phyloP scores from a whole-genome alignment of 768 basidiomycete genomes.

The Lentinus tigrinus region DNA sequence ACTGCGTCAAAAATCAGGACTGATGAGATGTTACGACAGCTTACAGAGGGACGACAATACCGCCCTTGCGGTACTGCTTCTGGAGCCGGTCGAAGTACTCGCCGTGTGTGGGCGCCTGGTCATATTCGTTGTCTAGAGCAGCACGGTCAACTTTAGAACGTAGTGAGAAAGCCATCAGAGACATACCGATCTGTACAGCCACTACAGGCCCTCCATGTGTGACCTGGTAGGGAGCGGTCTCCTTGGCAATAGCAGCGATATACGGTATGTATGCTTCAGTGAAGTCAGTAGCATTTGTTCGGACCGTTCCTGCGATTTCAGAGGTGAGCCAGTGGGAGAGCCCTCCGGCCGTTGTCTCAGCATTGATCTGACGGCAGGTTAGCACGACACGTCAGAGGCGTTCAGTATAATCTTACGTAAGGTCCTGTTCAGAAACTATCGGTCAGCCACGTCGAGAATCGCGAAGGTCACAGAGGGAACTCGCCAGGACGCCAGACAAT shows the following conservation, averaged over 20 bases:
- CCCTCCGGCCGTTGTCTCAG: slow-evolving; percentile 79
- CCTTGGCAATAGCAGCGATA: slow-evolving; percentile 60
- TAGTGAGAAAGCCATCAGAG: neutral
- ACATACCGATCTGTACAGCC: slow-evolving; percentile 61
- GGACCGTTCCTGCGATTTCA: slow-evolving; percentile 59
- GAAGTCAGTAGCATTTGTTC: slow-evolving; percentile 77
- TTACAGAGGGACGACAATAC: slow-evolving; percentile 32
- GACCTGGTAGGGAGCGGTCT: slow-evolving; percentile 65
- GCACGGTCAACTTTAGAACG: neutral
- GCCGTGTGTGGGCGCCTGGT: slow-evolving; percentile 40
- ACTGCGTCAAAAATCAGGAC: neutral
- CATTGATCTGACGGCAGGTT: slow-evolving; percentile 54
- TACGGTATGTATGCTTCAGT: slow-evolving; percentile 70
- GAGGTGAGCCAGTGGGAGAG: slow-evolving; percentile 69
- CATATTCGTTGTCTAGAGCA: slow-evolving; percentile 70
- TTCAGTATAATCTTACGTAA: slow-evolving; percentile 26
- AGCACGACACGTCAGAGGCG: neutral
- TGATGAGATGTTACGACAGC: neutral
- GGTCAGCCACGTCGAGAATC: neutral
- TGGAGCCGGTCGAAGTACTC: slow-evolving; percentile 26
- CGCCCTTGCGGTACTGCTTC: slow-evolving; percentile 36
- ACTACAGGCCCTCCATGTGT: slow-evolving; percentile 74
- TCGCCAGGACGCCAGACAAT: slow-evolving; percentile 76
- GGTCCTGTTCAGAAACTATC: slow-evolving; percentile 5
- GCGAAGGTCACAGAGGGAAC: slow-evolving; percentile 6